These are phyloP conservation scores for Linnemannia hyalina DNA, from an alignment of 192 early-diverging fungal genomes.

Conservation along the genomic window DNA sequence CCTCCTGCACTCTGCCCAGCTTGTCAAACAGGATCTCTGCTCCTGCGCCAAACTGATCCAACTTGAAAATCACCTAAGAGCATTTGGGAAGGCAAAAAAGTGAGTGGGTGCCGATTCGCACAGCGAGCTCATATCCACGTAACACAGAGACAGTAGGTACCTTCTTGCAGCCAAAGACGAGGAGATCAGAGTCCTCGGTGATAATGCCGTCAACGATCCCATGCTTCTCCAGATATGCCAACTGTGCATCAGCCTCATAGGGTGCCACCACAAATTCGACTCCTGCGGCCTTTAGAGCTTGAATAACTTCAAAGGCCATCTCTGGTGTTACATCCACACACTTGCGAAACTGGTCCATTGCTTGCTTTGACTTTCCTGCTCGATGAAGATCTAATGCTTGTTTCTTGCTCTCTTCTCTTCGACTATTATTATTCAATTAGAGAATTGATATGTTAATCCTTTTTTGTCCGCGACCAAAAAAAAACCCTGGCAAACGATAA, in stretches of 20 bases:
- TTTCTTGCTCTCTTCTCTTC: conserved; percentile 69
- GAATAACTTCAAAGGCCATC: conserved; percentile 86
- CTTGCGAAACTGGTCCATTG: conserved; percentile 79
- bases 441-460: conserved; percentile 6
- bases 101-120: not conserved
- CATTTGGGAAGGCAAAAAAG: not conserved
- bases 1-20: conserved; percentile 61
- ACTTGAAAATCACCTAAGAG: conserved; percentile 80
- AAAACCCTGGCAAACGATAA: not conserved
- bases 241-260: conserved; percentile 97
- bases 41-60: conserved; percentile 79
- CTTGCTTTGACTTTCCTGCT: conserved; percentile 70
- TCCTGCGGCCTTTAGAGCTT: conserved; percentile 71
- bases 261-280: conserved; percentile 92
- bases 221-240: conserved; percentile 82
- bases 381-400: conserved; percentile 69
- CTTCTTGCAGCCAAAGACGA: conserved; percentile 91
- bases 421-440: conserved; percentile 42
- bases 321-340: conserved; percentile 86
- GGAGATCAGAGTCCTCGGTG: conserved; percentile 95
- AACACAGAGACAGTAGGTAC: conserved; percentile 32
- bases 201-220: conserved; percentile 83
- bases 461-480: not conserved
- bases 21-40: conserved; percentile 72
- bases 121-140: not conserved